A percentile compares a stretch with the other conserved stretches of the same genome.
Evolutionary conservation across 805 yeast genomes (phyloP).

Genomic region (Priceomyces melissophilus): DNA sequence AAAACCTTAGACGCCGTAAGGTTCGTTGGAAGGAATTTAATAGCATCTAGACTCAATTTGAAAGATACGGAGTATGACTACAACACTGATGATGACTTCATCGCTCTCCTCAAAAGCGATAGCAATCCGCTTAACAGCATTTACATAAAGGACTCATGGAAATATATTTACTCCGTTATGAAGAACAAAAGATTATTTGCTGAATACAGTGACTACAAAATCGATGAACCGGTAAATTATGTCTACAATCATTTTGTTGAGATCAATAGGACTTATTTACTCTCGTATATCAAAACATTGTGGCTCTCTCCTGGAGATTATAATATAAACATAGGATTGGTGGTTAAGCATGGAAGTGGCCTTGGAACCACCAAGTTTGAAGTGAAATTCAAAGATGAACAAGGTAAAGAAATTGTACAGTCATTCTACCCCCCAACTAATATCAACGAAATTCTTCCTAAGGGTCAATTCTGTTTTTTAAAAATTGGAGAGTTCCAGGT

Average conservation of each 20-base stretch:
- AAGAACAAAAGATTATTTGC: constrained; percentile 54
- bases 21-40: constrained; percentile 19
- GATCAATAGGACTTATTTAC: constrained; percentile 47
- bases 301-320: constrained; percentile 49
- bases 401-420: constrained; percentile 24
- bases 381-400: constrained; percentile 28
- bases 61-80: constrained; percentile 19
- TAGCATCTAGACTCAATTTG: constrained; percentile 26
- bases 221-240: constrained; percentile 48
- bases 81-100: constrained; percentile 2
- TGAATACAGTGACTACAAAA: constrained; percentile 38
- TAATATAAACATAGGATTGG: constrained; percentile 49
- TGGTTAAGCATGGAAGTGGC: constrained; percentile 52
- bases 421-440: constrained; percentile 55
- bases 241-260: constrained; percentile 44
- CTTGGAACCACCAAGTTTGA: constrained; percentile 58
- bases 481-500: constrained; percentile 49
- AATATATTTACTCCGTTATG: constrained; percentile 46
- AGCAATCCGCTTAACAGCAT: constrained; percentile 20
- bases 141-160: constrained; percentile 54
- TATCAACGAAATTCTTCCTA: constrained; percentile 56
- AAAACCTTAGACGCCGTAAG: constrained; percentile 38
- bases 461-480: constrained; percentile 45
- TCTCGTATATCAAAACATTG: constrained; percentile 43
- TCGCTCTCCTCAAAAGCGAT: constrained; percentile 3